Conservation (phyloP, 305 asterid species). For the Solanum aculeatissimum region DNA sequence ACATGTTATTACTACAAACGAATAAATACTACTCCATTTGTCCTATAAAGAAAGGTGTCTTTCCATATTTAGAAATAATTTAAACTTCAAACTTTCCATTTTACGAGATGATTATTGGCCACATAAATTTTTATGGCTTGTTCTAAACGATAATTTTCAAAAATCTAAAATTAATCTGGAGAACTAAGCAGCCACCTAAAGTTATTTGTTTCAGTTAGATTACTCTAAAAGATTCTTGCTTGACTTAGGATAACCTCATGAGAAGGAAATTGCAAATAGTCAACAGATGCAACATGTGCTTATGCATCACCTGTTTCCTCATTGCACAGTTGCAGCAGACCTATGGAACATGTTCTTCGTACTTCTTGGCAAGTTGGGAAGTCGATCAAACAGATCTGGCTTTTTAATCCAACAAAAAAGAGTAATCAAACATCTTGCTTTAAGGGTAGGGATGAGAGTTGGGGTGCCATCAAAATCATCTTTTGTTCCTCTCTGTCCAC, state of each 20-base stretch:
- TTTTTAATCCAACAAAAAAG: background rate
- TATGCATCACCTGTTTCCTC: background rate
- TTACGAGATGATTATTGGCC: background rate
- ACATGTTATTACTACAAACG: background rate
- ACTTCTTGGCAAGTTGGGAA: background rate
- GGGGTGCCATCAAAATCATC: background rate
- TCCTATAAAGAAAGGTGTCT: background rate
- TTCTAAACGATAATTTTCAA: background rate
- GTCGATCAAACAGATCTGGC: background rate
- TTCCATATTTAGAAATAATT: background rate
- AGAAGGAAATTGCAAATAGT: background rate
- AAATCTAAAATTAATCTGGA: background rate
- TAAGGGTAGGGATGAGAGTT: background rate
- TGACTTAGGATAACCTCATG: background rate
- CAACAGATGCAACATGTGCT: background rate
- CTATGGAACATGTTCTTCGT: background rate
- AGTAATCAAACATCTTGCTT: background rate
- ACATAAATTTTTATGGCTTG: background rate
- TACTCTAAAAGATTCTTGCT: background rate
- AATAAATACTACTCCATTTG: background rate
- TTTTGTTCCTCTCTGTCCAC: background rate
- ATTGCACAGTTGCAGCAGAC: background rate
- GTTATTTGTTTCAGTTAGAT: background rate
- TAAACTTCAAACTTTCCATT: background rate
- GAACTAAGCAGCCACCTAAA: background rate